Percentiles rank a stretch among this genome's conserved stretches.
These are phyloP conservation scores for Melampsora americana DNA, from an alignment of 1,284 basidiomycete species.

Conservation along the genomic window DNA sequence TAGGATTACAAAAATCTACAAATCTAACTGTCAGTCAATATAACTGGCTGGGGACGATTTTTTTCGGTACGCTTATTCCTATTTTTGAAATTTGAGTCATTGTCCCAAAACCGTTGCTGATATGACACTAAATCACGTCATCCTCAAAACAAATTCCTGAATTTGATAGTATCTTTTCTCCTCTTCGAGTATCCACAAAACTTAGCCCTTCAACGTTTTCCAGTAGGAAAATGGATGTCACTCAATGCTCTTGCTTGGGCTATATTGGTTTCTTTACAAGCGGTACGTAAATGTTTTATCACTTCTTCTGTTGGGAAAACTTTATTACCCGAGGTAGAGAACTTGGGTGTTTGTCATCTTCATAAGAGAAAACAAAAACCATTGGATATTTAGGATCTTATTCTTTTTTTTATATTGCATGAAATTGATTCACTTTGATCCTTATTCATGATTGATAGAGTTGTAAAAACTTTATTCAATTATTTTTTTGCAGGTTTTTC, in stretches of 20 bases:
- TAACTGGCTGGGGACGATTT: conserved; percentile 4
- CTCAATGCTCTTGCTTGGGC: neutral
- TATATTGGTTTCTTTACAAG: neutral
- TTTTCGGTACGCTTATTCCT: neutral
- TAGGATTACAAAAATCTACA: neutral
- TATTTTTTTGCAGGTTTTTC: conserved; percentile 1
- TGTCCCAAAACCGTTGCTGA: neutral
- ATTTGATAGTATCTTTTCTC: neutral
- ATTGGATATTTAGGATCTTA: neutral
- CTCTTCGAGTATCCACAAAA: conserved; percentile 9
- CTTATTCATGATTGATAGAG: neutral
- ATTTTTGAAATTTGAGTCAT: neutral
- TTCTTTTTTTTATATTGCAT: neutral
- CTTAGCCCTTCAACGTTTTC: neutral
- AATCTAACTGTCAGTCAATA: conserved; percentile 1
- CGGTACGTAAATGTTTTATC: neutral
- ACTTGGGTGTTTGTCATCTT: neutral
- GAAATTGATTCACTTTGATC: neutral
- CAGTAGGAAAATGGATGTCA: neutral
- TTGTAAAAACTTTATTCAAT: conserved; percentile 14
- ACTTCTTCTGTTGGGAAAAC: neutral
- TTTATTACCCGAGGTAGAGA: neutral
- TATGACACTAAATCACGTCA: neutral
- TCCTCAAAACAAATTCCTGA: neutral
- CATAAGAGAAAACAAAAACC: neutral